Evolutionary conservation across 2,329 filamentous ascomycete species (phyloP).

Genomic region (Furcasterigmium sp.): DNA sequence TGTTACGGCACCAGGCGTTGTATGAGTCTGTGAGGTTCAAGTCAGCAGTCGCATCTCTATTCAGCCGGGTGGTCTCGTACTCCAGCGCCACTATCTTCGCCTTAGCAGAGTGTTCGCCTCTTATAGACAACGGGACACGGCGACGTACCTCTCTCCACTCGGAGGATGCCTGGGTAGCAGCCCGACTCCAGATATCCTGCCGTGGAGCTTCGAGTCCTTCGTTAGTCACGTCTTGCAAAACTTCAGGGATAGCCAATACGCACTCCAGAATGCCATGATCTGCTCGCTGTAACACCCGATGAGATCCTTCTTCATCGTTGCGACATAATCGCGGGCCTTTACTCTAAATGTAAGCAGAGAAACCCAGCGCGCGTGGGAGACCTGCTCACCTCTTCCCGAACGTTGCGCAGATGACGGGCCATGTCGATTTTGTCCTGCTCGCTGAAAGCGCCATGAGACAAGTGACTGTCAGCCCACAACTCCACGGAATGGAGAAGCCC

Average conservation of each 20-base stretch:
- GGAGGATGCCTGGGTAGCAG: constrained; percentile 4
- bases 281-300: too few species aligned
- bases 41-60: constrained; percentile 5
- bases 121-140: too few species aligned
- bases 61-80: constrained; percentile 15
- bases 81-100: constrained; percentile 20
- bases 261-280: too few species aligned
- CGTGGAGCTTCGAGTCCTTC: too few species aligned
- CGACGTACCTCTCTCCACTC: constrained; percentile 14
- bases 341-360: neutral
- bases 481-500: constrained; percentile 21
- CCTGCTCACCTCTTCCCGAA: neutral
- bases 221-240: too few species aligned
- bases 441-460: neutral
- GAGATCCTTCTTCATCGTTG: too few species aligned
- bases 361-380: too few species aligned
- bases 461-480: constrained; percentile 16
- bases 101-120: neutral
- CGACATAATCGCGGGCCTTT: constrained; percentile 14
- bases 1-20: constrained; percentile 22
- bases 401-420: neutral
- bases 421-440: neutral
- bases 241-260: too few species aligned
- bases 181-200: too few species aligned
- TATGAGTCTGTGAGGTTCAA: constrained; percentile 9